Conservation (phyloP, 257 asterid species). For the Plantago elongata region DNA sequence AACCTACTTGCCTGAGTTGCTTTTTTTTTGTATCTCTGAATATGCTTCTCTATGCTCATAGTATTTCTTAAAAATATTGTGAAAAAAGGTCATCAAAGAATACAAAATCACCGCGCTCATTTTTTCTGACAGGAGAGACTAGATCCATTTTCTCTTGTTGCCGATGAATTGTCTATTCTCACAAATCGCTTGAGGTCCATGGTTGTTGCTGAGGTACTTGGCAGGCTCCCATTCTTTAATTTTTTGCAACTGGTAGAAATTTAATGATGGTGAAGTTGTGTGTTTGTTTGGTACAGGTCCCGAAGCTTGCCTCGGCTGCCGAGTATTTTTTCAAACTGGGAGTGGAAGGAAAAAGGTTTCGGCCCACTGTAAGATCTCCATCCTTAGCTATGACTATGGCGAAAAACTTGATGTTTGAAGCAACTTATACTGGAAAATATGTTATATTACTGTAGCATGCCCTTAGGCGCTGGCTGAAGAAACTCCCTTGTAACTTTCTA, state of each 20-base stretch:
- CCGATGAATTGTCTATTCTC: constrained; percentile 84
- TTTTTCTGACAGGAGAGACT: constrained; percentile 58
- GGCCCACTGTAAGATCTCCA: constrained; percentile 77
- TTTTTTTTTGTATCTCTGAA: not conserved
- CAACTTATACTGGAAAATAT: no score
- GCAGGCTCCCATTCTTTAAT: constrained; percentile 9
- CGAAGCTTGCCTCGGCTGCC: constrained; percentile 97
- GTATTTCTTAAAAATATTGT: no score
- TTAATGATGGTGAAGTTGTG: constrained; percentile 16
- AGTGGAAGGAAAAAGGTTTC: constrained; percentile 92
- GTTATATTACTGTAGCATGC: no score
- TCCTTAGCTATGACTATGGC: not conserved
- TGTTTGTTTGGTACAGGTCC: constrained; percentile 53
- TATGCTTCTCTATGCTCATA: not conserved
- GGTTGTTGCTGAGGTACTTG: constrained; percentile 92
- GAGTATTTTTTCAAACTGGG: constrained; percentile 91
- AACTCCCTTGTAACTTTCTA: no score
- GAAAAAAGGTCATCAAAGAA: not conserved
- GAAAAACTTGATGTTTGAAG: no score
- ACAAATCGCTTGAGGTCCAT: constrained; percentile 86
- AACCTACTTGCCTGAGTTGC: not conserved
- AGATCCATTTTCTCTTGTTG: constrained; percentile 96
- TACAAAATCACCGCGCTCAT: constrained; percentile 6
- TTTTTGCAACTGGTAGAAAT: constrained; percentile 13
- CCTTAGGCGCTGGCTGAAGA: no score